phyloP scores from a whole-genome alignment of 106 monocot species.

The Platanthera zijinensis region DNA sequence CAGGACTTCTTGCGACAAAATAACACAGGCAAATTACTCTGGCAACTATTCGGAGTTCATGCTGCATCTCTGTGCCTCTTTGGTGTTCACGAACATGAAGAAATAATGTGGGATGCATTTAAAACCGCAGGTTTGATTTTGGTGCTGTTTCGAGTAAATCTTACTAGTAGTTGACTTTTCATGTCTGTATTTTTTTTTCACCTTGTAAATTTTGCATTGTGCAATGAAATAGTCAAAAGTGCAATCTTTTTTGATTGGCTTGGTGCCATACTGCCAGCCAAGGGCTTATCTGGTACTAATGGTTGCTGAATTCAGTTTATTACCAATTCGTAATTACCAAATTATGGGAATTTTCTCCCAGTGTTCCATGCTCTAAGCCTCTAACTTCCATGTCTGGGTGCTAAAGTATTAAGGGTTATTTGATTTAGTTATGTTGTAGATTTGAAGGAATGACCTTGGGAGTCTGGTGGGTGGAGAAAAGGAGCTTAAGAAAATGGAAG shows the following conservation, averaged over 20 bases:
- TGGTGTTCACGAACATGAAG: constrained; percentile 81
- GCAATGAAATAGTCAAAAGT: not conserved
- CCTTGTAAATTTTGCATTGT: not conserved
- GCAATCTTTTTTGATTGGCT: not conserved
- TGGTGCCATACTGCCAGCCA: not conserved
- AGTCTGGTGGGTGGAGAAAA: not conserved
- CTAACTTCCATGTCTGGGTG: not conserved
- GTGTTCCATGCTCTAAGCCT: not conserved
- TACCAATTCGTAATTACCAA: not conserved
- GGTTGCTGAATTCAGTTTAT: constrained; percentile 1
- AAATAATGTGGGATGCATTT: constrained; percentile 93
- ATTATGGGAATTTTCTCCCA: not conserved
- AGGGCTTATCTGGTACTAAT: not conserved
- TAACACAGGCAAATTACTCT: constrained; percentile 92
- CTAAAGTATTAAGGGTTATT: not conserved
- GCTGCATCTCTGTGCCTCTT: constrained; percentile 73
- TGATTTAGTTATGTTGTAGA: not conserved
- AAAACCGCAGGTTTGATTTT: constrained; percentile 35
- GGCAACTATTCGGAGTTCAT: constrained; percentile 88
- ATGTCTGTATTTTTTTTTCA: not conserved
- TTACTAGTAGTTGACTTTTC: not conserved
- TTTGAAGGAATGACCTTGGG: not conserved
- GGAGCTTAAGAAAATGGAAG: not conserved
- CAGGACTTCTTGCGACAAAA: constrained; percentile 98
- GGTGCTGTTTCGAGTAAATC: not conserved